These are phyloP conservation scores for Monilinia polystroma DNA, from an alignment of 2,329 filamentous ascomycete species.

Conservation along the genomic window DNA sequence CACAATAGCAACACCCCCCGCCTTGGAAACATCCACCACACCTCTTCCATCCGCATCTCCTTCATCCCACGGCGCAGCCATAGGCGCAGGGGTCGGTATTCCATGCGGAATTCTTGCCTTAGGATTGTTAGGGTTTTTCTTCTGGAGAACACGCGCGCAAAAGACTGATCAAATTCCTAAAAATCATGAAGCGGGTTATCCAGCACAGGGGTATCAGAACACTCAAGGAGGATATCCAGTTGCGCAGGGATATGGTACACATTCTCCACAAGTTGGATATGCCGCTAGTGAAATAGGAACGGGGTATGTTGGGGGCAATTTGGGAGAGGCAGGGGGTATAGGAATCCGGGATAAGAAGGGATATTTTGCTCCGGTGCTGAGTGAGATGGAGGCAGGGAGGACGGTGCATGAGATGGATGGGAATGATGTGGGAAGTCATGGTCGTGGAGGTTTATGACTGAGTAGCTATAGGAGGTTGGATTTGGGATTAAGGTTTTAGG, in stretches of 20 bases:
- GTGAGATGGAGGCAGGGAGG: conserved; percentile 4
- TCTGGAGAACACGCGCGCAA: neutral
- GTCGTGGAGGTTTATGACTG: neutral
- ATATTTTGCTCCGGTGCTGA: neutral
- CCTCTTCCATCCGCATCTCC: neutral
- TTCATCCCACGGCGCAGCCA: neutral
- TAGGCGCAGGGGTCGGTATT: neutral
- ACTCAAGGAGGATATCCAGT: neutral
- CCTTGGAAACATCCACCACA: neutral
- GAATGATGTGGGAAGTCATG: neutral
- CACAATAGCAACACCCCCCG: neutral
- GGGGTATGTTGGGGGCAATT: neutral
- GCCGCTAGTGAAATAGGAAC: conserved; percentile 2
- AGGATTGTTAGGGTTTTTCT: neutral
- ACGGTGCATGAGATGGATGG: conserved; percentile 8
- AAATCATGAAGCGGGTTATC: neutral
- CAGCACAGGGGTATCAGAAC: neutral
- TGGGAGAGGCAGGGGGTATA: neutral
- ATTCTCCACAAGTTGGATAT: neutral
- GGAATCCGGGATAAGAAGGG: conserved; percentile 1
- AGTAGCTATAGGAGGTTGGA: neutral
- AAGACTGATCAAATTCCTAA: neutral
- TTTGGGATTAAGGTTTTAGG: neutral
- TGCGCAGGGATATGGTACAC: neutral
- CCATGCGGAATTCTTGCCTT: neutral